Evolutionary conservation across 352 stramenopile genomes (phyloP), one percentile per base, ranked within the genome.

Genomic region (Globisporangium middletonii): DNA sequence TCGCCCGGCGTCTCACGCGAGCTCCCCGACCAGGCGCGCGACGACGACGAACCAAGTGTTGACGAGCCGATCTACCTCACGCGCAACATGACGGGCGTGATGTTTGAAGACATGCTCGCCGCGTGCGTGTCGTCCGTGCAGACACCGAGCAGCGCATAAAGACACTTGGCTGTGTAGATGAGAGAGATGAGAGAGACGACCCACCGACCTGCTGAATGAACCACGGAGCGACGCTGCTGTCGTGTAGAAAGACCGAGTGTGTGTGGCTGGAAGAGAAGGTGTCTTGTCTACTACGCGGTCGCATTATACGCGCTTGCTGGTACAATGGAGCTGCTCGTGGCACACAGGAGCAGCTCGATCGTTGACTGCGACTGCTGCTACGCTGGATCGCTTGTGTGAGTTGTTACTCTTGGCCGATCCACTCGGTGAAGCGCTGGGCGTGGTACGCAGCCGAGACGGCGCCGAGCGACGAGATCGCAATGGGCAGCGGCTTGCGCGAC

Each of bases 31-130:
- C 53, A 23, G 28, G 30, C 26, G 16, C 11, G 27, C 27, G 45
- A 6, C 26, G 18, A n/a, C 4, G 49, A 30, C 18, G 52, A 62
- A 16, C 42, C 59, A n/a, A 56, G 43, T 16, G 73, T 88, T 15
- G 78, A 82, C 23, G 80, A 92, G 50, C 80, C 77, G 46, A 86
- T 94, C 45, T 92, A 91, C 60, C 67, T 94, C 41, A 94, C 84
- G 41, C 86, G 83, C 53, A 81, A 88, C 67, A 92, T 94, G 84
- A 89, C 78, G 1, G 84, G 80, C 35, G 77, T 90, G 55, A 92
- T 94, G 82, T 92, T 94, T 49, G 84, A 94, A 64, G 84, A 94
- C 65, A 92, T 94, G 84, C 68, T 94, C 16, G 84, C 82, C 8
- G 79, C 84, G 7, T 94, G 84, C 49, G 82, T 94, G 41, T 88